Evolutionary conservation across 768 basidiomycete genomes (phyloP), one percentile per base, ranked within the genome.

Genomic region (Lentinus tigrinus): DNA sequence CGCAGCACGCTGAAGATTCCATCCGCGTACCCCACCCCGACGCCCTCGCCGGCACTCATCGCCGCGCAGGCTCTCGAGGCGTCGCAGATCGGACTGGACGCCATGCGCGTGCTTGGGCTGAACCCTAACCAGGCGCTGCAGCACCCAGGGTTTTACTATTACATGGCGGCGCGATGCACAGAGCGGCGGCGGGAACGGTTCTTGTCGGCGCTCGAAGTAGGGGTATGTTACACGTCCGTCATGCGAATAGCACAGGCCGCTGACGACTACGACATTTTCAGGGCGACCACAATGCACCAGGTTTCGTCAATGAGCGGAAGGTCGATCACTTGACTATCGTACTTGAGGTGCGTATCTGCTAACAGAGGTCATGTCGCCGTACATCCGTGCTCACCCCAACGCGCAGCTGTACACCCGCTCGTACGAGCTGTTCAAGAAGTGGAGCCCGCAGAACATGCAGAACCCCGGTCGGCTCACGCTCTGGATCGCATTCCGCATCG

Each of bases 61-160:
- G 61, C 70, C 0, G 61, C 69, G 7, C 65, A 67, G 48, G 60
- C 68, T 3, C 47, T 64, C 1, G 66, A 64, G 11, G 40, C 56
- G 0, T 65, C 72, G 0, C 78, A 76, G 47, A 59, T 81, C 13
- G 88, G 89, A 46, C 65, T 79, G 44, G 88, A 90, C 47, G 73
- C 83, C 0, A 73, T 86, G 64, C 84, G 85, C 11, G 75, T 80
- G 0, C 75, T 88, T 2, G 89, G 91, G 1, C 67, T 89, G 21
- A 94, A 93, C 65, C 94, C 96, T 0, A 84, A 82, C 39, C 86
- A 89, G 63, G 85, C 89, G 0, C 72, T 98, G 47, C 93, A 95
- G 67, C 93, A 95, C 67, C 89, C 96, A 0, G 95, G 94, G 10
- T 94, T 88, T 70, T 96, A 95, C 68, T 97, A 93, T 73, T 90